phyloP scores from a whole-genome alignment of 495 filamentous ascomycete genomes.

The Podospora comata region DNA sequence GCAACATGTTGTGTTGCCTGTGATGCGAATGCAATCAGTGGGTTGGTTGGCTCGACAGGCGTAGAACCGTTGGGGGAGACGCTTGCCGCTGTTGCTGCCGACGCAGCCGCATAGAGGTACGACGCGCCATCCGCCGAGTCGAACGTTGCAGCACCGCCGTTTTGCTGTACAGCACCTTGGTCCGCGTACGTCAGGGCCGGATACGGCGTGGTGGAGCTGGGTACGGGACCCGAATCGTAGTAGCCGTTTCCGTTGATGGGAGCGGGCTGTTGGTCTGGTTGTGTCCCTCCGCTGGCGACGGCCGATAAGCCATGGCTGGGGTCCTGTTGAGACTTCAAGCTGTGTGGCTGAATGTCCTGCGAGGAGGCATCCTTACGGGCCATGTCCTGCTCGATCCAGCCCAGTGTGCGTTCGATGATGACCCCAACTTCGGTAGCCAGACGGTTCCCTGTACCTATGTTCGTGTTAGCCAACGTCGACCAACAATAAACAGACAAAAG shows the following conservation, averaged over 20 bases:
- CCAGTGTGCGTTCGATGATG: slow-evolving; percentile 44
- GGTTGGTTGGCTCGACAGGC: slow-evolving; percentile 25
- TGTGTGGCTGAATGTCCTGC: slow-evolving; percentile 14
- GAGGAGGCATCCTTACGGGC: slow-evolving; percentile 22
- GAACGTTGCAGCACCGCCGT: slow-evolving; percentile 26
- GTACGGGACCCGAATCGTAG: slow-evolving; percentile 21
- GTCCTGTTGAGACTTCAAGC: slow-evolving; percentile 8
- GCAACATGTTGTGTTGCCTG: slow-evolving; percentile 37
- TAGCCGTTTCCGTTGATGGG: slow-evolving; percentile 29
- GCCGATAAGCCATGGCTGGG: background rate
- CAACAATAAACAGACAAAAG: slow-evolving; percentile 2
- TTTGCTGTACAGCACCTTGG: slow-evolving; percentile 25
- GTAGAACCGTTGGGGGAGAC: slow-evolving; percentile 4
- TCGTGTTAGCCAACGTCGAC: slow-evolving; percentile 2
- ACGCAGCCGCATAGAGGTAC: slow-evolving; percentile 26
- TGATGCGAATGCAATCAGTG: slow-evolving; percentile 35
- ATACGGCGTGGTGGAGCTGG: slow-evolving; percentile 22
- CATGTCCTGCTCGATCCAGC: slow-evolving; percentile 46
- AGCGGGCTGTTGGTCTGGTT: slow-evolving; percentile 13
- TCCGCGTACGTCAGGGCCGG: slow-evolving; percentile 24
- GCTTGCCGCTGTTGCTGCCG: slow-evolving; percentile 17
- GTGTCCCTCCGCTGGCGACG: slow-evolving; percentile 11
- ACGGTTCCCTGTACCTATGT: slow-evolving; percentile 34
- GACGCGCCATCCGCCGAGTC: slow-evolving; percentile 19
- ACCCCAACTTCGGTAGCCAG: slow-evolving; percentile 37